Evolutionary conservation across 23 red algal species (phyloP).

Genomic region (Pyropia haitanensis): DNA sequence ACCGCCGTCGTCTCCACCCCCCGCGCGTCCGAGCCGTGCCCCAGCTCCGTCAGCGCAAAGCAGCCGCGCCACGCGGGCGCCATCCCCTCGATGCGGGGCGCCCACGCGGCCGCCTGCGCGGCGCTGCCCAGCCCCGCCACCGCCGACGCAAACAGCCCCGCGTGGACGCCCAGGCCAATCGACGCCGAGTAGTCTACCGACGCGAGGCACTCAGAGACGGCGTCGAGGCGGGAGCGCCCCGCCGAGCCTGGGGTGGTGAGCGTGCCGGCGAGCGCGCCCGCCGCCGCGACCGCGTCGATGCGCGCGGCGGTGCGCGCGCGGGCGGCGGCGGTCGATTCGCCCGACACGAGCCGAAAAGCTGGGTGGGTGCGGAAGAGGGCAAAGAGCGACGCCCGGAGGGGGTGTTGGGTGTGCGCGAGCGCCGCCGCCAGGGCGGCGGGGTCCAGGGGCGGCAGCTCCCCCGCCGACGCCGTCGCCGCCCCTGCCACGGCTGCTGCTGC

Average conservation of each 20-base stretch:
- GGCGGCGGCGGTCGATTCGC: no score
- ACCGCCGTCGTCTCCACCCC: slow-evolving; percentile 80
- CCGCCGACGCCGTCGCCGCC: no score
- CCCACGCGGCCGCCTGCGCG: slow-evolving; percentile 49
- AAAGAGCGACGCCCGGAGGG: no score
- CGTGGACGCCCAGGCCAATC: slow-evolving; percentile 82
- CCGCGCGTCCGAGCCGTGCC: slow-evolving; percentile 79
- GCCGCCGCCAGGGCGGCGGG: no score
- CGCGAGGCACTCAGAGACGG: slow-evolving; percentile 58
- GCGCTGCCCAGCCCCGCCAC: slow-evolving; percentile 62
- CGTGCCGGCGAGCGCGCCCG: no score
- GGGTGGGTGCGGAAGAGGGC: no score
- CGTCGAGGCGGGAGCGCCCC: slow-evolving; percentile 48
- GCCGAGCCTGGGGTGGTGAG: neutral
- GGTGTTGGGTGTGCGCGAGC: no score
- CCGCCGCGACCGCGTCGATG: no score
- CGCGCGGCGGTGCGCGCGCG: no score
- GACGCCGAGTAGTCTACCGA: slow-evolving; percentile 63
- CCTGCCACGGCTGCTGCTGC: no score
- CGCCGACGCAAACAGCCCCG: slow-evolving; percentile 70
- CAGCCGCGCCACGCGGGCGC: slow-evolving; percentile 57
- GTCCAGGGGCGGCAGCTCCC: no score
- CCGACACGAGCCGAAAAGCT: no score
- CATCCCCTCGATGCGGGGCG: slow-evolving; percentile 51
- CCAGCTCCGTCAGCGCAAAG: slow-evolving; percentile 90